Percentiles rank a stretch among this genome's conserved stretches.
Evolutionary conservation across 192 early-diverging fungal species (phyloP).

Genomic region (Rhizophagus prolifer): DNA sequence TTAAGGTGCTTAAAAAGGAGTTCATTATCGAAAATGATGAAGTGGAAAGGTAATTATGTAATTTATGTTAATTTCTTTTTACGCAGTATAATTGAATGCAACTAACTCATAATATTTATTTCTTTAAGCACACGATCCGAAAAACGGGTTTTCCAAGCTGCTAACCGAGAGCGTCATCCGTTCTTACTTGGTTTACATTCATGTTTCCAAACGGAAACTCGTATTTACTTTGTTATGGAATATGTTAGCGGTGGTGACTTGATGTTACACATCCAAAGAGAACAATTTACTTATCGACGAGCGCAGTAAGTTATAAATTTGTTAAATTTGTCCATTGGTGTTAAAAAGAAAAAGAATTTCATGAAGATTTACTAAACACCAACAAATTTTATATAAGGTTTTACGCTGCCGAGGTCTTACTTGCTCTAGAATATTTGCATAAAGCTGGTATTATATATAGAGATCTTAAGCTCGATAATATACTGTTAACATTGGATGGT

Average conservation of each 20-base stretch:
- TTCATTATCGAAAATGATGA: slow-evolving; percentile 99
- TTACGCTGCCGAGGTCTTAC: slow-evolving; percentile 93
- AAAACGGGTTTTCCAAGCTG: slow-evolving; percentile 90
- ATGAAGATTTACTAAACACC: no score
- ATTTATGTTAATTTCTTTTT: background rate
- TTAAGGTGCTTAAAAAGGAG: slow-evolving; percentile 98
- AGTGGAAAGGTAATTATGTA: slow-evolving; percentile 67
- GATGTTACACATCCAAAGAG: slow-evolving; percentile 97
- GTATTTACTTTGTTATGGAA: slow-evolving; percentile 99
- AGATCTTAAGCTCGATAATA: slow-evolving; percentile 97
- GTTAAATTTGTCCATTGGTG: no score
- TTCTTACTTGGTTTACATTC: slow-evolving; percentile 97
- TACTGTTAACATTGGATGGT: slow-evolving; percentile 85
- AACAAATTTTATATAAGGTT: slow-evolving; percentile 46
- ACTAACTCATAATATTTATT: background rate
- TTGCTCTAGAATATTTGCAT: slow-evolving; percentile 96
- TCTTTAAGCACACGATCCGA: slow-evolving; percentile 76
- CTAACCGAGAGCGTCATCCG: slow-evolving; percentile 88
- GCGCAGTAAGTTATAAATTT: slow-evolving; percentile 62
- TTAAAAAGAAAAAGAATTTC: no score
- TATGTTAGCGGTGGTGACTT: slow-evolving; percentile 96
- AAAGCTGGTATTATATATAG: slow-evolving; percentile 92
- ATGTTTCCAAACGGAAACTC: slow-evolving; percentile 92
- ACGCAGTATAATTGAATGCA: background rate
- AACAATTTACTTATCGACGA: slow-evolving; percentile 85